A percentile compares a stretch with the other conserved stretches of the same genome.
Evolutionary conservation across 2,329 filamentous ascomycete species (phyloP).

Genomic region (Calonectria hawksworthii): DNA sequence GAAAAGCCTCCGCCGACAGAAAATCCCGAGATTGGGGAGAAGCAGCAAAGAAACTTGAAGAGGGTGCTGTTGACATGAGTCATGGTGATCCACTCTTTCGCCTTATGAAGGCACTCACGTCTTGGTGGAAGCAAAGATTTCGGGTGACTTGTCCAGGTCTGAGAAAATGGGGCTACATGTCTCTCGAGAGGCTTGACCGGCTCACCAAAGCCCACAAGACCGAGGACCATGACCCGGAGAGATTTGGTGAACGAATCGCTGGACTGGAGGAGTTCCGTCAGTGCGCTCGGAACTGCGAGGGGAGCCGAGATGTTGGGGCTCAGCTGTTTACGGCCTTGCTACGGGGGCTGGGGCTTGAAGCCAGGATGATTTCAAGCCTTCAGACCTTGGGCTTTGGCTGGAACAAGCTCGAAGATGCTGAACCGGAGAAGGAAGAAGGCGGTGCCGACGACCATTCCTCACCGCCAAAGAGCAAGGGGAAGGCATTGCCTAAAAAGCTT

Average conservation of each 20-base stretch:
- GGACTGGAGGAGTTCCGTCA: conserved; percentile 76
- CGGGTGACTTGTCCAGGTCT: conserved; percentile 82
- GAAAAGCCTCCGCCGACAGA: conserved; percentile 54
- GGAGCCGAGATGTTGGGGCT: conserved; percentile 88
- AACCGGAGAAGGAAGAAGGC: conserved; percentile 59
- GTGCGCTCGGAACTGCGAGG: conserved; percentile 77
- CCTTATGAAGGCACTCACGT: conserved; percentile 80
- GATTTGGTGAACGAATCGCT: conserved; percentile 83
- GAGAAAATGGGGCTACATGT: conserved; percentile 91
- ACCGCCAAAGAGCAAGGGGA: conserved; percentile 28
- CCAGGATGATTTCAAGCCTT: conserved; percentile 85
- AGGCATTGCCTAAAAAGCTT: conserved; percentile 9
- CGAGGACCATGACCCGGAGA: conserved; percentile 70
- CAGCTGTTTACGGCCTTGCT: conserved; percentile 92
- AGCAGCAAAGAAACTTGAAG: conserved; percentile 77
- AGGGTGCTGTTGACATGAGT: conserved; percentile 81
- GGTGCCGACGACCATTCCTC: background rate
- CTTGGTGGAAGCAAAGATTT: conserved; percentile 92
- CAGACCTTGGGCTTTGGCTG: conserved; percentile 93
- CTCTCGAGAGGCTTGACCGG: conserved; percentile 80
- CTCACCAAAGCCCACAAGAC: conserved; percentile 79
- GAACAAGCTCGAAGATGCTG: conserved; percentile 87
- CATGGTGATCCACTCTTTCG: conserved; percentile 85
- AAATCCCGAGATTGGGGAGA: conserved; percentile 75
- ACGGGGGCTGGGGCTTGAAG: conserved; percentile 84